Conservation (phyloP, 345 rosid species). For the Microcos paniculata region DNA sequence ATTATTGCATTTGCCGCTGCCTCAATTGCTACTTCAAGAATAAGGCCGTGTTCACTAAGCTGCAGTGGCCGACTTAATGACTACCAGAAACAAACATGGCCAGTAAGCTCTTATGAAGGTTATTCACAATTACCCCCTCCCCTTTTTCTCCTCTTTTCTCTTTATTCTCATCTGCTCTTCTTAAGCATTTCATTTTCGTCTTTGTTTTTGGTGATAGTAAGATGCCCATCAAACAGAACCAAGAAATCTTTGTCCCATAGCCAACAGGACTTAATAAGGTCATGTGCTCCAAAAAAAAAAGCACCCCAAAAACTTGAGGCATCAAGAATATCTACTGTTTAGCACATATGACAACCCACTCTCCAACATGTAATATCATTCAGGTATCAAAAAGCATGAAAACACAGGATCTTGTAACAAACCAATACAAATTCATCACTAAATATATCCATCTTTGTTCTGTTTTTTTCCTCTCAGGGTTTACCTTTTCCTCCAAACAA, state of each 20-base stretch:
- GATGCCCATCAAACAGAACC: not conserved
- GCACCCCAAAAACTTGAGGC: not conserved
- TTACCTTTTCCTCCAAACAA: not conserved
- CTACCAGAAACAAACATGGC: slow-evolving; percentile 38
- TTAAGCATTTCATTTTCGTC: not conserved
- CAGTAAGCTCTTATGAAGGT: slow-evolving; percentile 13
- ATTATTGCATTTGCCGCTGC: slow-evolving; percentile 75
- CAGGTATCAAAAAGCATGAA: not conserved
- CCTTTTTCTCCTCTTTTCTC: not conserved
- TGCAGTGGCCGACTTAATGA: slow-evolving; percentile 58
- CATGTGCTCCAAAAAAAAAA: not conserved
- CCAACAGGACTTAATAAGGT: not conserved
- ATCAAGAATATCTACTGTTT: not conserved
- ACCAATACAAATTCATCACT: not conserved
- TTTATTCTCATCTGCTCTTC: not conserved
- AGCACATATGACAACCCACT: not conserved
- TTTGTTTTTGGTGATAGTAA: not conserved
- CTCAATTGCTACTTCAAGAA: slow-evolving; percentile 81
- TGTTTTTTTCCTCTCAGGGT: not conserved
- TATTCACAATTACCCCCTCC: not conserved
- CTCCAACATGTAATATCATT: not conserved
- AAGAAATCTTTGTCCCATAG: not conserved
- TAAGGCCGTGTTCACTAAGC: slow-evolving; percentile 61
- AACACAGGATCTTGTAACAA: not conserved
- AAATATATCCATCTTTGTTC: not conserved